These are phyloP conservation scores for Gillenia trifoliata DNA, from an alignment of 306 rosid species.

Conservation along the genomic window DNA sequence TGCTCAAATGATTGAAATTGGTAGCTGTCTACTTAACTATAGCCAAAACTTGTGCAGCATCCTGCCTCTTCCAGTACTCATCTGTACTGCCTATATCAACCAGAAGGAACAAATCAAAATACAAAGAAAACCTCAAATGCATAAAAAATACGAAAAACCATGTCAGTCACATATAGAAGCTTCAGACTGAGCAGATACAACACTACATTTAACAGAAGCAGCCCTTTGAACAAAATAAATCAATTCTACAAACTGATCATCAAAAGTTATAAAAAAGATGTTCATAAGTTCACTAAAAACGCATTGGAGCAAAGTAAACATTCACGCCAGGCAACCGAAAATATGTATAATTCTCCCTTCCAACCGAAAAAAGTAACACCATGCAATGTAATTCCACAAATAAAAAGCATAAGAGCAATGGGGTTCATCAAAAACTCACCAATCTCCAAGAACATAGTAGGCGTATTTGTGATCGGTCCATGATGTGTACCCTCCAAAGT, in stretches of 20 bases:
- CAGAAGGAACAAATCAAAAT: conserved; percentile 16
- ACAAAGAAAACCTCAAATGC: background rate
- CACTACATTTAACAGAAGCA: background rate
- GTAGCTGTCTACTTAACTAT: conserved; percentile 43
- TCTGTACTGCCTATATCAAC: conserved; percentile 80
- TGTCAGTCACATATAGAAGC: background rate
- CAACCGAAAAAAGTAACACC: background rate
- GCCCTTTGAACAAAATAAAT: background rate
- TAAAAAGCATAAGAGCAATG: conserved; percentile 7
- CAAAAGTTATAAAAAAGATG: background rate
- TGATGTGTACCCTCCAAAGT: conserved; percentile 98
- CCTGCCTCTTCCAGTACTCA: conserved; percentile 93
- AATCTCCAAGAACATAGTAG: conserved; percentile 87
- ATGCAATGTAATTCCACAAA: background rate
- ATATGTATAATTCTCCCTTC: background rate
- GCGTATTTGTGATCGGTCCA: conserved; percentile 76
- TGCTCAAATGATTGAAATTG: conserved; percentile 14
- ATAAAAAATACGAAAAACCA: background rate
- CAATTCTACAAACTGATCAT: background rate
- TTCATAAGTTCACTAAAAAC: background rate
- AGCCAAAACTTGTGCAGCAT: conserved; percentile 87
- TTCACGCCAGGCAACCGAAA: background rate
- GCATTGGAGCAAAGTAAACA: background rate
- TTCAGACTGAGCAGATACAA: background rate
- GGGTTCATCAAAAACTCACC: conserved; percentile 39